Conservation (phyloP, 352 stramenopile species). For the Pythium periplocum region DNA sequence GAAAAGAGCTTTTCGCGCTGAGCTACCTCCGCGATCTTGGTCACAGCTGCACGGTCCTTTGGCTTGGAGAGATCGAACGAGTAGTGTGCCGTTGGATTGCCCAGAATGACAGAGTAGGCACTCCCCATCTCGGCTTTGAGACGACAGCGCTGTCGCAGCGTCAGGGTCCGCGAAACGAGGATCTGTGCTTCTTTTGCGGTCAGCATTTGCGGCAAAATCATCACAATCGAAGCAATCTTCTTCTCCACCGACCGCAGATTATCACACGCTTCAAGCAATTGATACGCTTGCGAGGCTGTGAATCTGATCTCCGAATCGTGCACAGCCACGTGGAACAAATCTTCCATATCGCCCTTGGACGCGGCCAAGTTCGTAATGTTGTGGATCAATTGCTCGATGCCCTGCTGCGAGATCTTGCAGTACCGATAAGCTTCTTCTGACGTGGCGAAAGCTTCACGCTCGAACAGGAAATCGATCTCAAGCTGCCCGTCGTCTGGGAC, state of each 20-base stretch:
- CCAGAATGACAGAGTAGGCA: constrained; percentile 78
- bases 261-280: constrained; percentile 75
- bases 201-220: constrained; percentile 82
- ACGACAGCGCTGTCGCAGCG: constrained; percentile 59
- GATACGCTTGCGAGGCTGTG: constrained; percentile 68
- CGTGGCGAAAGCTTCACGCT: constrained; percentile 60
- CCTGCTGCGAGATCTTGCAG: constrained; percentile 55
- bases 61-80: constrained; percentile 66
- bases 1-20: constrained; percentile 81
- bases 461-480: constrained; percentile 77
- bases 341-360: constrained; percentile 63
- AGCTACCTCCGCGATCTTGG: constrained; percentile 80
- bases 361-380: constrained; percentile 53
- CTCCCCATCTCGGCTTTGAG: constrained; percentile 81
- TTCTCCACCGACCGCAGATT: constrained; percentile 45
- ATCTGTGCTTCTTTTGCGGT: constrained; percentile 71
- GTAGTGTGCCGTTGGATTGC: constrained; percentile 83
- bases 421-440: constrained; percentile 47
- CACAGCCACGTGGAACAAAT: constrained; percentile 71
- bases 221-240: constrained; percentile 62
- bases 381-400: constrained; percentile 65
- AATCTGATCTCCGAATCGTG: constrained; percentile 79
- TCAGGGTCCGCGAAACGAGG: constrained; percentile 58
- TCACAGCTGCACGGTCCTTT: constrained; percentile 68
- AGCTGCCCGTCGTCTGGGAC: constrained; percentile 55